Evolutionary conservation across 306 rosid genomes (phyloP).

Genomic region (Lathyrus aphaca): DNA sequence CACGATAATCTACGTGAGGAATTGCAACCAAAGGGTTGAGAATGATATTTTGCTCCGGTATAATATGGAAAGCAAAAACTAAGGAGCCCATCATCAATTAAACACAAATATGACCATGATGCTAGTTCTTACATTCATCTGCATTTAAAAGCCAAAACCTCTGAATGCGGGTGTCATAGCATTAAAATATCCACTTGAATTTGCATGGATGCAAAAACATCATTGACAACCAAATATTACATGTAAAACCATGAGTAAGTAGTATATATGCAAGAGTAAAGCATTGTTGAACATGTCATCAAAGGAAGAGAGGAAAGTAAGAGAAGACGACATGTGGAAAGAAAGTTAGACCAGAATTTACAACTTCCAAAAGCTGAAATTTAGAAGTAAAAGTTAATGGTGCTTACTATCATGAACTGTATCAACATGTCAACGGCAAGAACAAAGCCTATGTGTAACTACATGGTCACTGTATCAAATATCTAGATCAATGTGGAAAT

Average conservation of each 20-base stretch:
- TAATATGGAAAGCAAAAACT: too few species aligned
- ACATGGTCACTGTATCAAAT: conserved; percentile 14
- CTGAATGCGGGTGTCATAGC: too few species aligned
- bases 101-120: too few species aligned
- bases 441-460: background rate
- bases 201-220: conserved; percentile 21
- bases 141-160: too few species aligned
- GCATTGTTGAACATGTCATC: background rate
- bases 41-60: too few species aligned
- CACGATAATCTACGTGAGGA: too few species aligned
- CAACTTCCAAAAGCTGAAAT: conserved; percentile 31
- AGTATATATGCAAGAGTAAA: conserved; percentile 13
- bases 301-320: background rate
- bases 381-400: conserved; percentile 23
- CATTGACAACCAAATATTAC: background rate
- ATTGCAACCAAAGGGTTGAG: too few species aligned
- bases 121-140: too few species aligned
- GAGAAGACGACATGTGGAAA: conserved; percentile 15
- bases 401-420: conserved; percentile 21
- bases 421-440: conserved; percentile 7
- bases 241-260: conserved; percentile 5
- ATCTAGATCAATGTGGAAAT: conserved; percentile 1
- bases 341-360: conserved; percentile 25
- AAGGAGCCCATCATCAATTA: too few species aligned
- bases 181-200: too few species aligned